Evolutionary conservation across 345 rosid species (phyloP).

Genomic region (Eucalyptus caleyi): DNA sequence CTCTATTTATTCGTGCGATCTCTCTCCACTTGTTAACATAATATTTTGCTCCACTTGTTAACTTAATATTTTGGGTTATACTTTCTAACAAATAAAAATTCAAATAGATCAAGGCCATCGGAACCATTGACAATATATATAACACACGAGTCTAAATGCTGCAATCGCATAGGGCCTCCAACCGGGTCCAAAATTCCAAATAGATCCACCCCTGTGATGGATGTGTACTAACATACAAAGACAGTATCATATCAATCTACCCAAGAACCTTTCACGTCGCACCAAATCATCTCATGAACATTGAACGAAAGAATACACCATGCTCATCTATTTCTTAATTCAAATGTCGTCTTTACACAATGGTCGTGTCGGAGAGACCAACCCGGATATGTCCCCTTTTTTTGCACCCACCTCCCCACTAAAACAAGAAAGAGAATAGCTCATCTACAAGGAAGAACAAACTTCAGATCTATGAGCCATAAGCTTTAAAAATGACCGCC

Average conservation of each 20-base stretch:
- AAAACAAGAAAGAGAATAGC: not conserved
- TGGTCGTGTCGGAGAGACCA: no score
- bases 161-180: not conserved
- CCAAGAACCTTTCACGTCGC: not conserved
- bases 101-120: not conserved
- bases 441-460: not conserved
- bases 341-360: no score
- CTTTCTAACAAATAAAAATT: no score
- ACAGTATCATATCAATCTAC: not conserved
- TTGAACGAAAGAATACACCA: no score
- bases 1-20: accelerated
- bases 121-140: not conserved
- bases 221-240: no score
- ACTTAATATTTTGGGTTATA: accelerated
- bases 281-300: no score
- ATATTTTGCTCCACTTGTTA: no score
- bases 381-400: not conserved
- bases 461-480: not conserved
- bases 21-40: no score
- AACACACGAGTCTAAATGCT: not conserved
- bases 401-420: not conserved
- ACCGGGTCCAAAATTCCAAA: not conserved
- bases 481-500: not conserved
- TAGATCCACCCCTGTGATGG: not conserved
- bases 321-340: no score